Percentiles rank a stretch among this genome's conserved stretches.
Evolutionary conservation across 2,329 filamentous ascomycete genomes (phyloP).

Genomic region (Xylaria sp.): DNA sequence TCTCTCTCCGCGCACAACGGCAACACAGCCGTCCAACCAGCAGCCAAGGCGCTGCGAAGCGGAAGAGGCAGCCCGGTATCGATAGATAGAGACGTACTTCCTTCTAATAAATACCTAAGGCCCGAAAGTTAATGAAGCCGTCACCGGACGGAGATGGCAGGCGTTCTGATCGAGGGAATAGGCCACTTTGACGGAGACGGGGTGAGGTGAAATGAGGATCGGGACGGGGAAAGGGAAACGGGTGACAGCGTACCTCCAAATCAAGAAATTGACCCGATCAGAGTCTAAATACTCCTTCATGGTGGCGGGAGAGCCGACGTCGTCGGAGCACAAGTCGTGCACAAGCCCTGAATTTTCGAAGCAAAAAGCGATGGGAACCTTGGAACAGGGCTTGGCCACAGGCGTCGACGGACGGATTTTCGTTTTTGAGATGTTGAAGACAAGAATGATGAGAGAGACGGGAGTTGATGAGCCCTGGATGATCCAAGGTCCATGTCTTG

Average conservation of each 20-base stretch:
- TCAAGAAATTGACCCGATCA: constrained; percentile 71
- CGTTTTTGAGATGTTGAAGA: constrained; percentile 36
- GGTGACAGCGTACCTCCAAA: constrained; percentile 67
- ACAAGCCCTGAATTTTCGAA: not conserved
- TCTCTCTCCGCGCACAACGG: constrained; percentile 23
- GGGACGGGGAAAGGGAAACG: constrained; percentile 26
- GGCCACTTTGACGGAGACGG: constrained; percentile 19
- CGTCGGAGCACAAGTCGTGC: constrained; percentile 1
- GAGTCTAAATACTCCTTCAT: constrained; percentile 71
- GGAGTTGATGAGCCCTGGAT: constrained; percentile 39
- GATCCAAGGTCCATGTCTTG: constrained; percentile 35
- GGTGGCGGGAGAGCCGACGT: constrained; percentile 33
- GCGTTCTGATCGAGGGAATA: constrained; percentile 8
- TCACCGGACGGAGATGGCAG: constrained; percentile 19
- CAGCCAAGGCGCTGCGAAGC: constrained; percentile 6
- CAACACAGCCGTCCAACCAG: constrained; percentile 27
- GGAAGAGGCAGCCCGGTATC: not conserved
- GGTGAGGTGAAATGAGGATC: constrained; percentile 23
- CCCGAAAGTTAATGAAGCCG: constrained; percentile 34
- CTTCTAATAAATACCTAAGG: constrained; percentile 64
- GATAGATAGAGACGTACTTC: constrained; percentile 55
- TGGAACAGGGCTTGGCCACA: constrained; percentile 10
- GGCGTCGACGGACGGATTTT: constrained; percentile 19
- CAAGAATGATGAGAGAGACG: constrained; percentile 36
- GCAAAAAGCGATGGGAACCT: constrained; percentile 7